These are phyloP conservation scores for Vairimorpha necatrix DNA, from an alignment of 371 early-diverging fungal genomes.

Conservation along the genomic window DNA sequence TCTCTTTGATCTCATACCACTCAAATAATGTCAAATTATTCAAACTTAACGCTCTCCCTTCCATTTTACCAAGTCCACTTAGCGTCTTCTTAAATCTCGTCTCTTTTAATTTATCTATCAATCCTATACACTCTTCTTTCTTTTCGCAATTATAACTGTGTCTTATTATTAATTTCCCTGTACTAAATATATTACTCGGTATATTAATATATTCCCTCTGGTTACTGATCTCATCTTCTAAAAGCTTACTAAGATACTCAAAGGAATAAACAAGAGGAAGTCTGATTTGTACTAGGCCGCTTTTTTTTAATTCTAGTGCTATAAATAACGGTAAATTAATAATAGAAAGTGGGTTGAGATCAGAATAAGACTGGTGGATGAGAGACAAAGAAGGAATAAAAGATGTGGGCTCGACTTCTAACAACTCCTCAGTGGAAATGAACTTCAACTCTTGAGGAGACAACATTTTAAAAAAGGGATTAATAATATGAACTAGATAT, in stretches of 20 bases:
- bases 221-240: constrained; percentile 34
- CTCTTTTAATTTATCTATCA: constrained; percentile 44
- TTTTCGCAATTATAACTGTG: constrained; percentile 36
- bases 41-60: constrained; percentile 49
- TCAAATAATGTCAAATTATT: constrained; percentile 53
- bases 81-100: constrained; percentile 45
- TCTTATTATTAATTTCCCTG: constrained; percentile 17
- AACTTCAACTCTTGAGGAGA: constrained; percentile 31
- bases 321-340: constrained; percentile 44
- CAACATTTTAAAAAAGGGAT: background rate
- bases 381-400: constrained; percentile 20
- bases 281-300: constrained; percentile 32
- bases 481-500: too few species aligned
- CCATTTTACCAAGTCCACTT: constrained; percentile 46
- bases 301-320: constrained; percentile 47
- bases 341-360: constrained; percentile 25
- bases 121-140: constrained; percentile 13
- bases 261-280: constrained; percentile 30
- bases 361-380: background rate
- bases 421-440: constrained; percentile 28
- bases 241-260: constrained; percentile 15
- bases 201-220: constrained; percentile 39
- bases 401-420: constrained; percentile 44
- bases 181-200: constrained; percentile 45
- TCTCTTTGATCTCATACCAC: constrained; percentile 47